These are phyloP conservation scores for Cercospora janseana DNA, from an alignment of 2,329 filamentous ascomycete species.

Conservation along the genomic window DNA sequence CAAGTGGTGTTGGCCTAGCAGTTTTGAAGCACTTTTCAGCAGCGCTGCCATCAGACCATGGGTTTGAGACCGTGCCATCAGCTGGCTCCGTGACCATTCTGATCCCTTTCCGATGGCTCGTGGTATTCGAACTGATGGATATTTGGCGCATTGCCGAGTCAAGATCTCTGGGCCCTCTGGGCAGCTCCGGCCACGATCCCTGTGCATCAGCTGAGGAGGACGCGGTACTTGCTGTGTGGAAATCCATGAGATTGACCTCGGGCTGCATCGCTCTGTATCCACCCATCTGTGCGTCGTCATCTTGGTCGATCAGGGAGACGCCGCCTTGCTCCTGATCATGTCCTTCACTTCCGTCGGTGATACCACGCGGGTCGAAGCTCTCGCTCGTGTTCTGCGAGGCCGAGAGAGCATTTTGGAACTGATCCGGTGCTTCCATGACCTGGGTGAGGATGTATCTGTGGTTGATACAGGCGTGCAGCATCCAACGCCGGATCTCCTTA, in stretches of 20 bases:
- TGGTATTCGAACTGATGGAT: slow-evolving; percentile 8
- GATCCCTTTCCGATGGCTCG: neutral
- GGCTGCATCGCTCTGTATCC: slow-evolving; percentile 24
- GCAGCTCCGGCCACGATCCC: neutral
- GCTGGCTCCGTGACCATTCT: neutral
- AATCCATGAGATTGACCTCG: slow-evolving; percentile 15
- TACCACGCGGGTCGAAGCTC: slow-evolving; percentile 5
- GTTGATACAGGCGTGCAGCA: slow-evolving; percentile 51
- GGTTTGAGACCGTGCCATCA: neutral
- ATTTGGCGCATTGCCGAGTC: slow-evolving; percentile 11
- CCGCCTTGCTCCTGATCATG: slow-evolving; percentile 18
- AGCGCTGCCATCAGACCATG: slow-evolving; percentile 13
- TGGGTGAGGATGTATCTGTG: slow-evolving; percentile 51
- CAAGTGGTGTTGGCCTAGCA: slow-evolving; percentile 14
- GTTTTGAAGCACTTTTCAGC: slow-evolving; percentile 19
- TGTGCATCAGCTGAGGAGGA: neutral
- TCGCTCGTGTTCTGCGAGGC: neutral
- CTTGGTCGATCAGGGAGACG: slow-evolving; percentile 22
- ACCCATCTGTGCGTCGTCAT: slow-evolving; percentile 23
- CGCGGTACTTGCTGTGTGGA: neutral
- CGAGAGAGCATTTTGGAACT: slow-evolving; percentile 27
- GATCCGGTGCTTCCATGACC: slow-evolving; percentile 33
- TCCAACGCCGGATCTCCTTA: slow-evolving; percentile 40
- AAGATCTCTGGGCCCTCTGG: neutral
- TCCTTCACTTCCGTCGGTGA: slow-evolving; percentile 11